These are phyloP conservation scores for Fraxinus ornus DNA, from an alignment of 305 asterid species.

Conservation along the genomic window DNA sequence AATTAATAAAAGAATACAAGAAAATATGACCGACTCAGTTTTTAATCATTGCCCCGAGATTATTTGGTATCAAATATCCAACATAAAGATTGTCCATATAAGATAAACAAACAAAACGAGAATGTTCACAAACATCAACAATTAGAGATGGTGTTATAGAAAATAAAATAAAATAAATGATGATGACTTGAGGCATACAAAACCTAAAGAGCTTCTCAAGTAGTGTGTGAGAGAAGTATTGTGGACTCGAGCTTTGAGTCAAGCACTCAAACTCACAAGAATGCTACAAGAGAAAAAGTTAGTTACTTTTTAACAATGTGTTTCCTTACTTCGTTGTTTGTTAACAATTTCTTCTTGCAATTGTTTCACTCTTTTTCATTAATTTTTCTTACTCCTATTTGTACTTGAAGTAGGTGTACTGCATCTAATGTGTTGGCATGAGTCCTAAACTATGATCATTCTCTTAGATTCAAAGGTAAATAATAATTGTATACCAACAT, in stretches of 20 bases:
- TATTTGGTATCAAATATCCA: too few species aligned
- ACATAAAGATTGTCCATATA: background rate
- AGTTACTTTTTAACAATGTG: background rate
- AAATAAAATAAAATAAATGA: background rate
- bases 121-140: background rate
- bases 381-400: background rate
- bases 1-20: too few species aligned
- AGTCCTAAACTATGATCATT: background rate
- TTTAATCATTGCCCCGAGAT: too few species aligned
- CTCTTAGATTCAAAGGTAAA: background rate
- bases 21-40: too few species aligned
- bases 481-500: background rate
- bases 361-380: background rate
- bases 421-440: background rate
- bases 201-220: background rate
- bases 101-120: background rate
- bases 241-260: background rate
- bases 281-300: background rate
- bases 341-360: background rate
- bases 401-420: background rate
- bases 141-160: background rate
- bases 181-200: background rate
- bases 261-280: background rate
- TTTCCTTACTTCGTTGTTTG: background rate
- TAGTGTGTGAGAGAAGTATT: background rate